Conservation (phyloP, 1,284 basidiomycete genomes). For the Sphaerobolus stellatus region DNA sequence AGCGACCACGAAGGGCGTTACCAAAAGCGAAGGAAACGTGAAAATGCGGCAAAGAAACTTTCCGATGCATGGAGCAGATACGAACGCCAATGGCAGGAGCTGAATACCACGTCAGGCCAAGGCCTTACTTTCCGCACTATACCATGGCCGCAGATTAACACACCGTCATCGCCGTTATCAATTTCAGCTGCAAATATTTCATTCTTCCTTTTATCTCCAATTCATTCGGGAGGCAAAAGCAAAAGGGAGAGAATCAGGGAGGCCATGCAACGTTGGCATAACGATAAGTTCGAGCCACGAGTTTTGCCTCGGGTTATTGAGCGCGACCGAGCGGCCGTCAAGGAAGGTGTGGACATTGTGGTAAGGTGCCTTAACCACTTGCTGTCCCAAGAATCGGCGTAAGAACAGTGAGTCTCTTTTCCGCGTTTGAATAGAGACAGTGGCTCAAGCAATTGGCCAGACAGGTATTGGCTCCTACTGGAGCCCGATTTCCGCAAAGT, state of each 20-base stretch:
- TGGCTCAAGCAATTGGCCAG: too few species aligned
- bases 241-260: conserved; percentile 62
- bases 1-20: not conserved
- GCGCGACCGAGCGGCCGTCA: conserved; percentile 55
- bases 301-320: conserved; percentile 50
- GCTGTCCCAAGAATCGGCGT: too few species aligned
- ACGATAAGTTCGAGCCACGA: conserved; percentile 56
- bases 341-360: conserved; percentile 68
- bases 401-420: too few species aligned
- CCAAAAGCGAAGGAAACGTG: conserved; percentile 3
- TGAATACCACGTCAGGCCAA: conserved; percentile 3
- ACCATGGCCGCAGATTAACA: conserved; percentile 63
- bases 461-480: too few species aligned
- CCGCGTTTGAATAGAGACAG: too few species aligned
- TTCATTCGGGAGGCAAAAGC: conserved; percentile 55
- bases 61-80: conserved; percentile 5
- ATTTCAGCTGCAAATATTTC: conserved; percentile 51
- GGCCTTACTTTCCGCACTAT: conserved; percentile 50
- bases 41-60: not conserved
- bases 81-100: conserved; percentile 5
- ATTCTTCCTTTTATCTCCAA: conserved; percentile 58
- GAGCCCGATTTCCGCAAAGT: too few species aligned
- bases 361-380: conserved; percentile 69
- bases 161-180: conserved; percentile 45
- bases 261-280: conserved; percentile 73